phyloP scores from a whole-genome alignment of 2,329 filamentous ascomycete genomes.

The Penicillium hesseltinei region DNA sequence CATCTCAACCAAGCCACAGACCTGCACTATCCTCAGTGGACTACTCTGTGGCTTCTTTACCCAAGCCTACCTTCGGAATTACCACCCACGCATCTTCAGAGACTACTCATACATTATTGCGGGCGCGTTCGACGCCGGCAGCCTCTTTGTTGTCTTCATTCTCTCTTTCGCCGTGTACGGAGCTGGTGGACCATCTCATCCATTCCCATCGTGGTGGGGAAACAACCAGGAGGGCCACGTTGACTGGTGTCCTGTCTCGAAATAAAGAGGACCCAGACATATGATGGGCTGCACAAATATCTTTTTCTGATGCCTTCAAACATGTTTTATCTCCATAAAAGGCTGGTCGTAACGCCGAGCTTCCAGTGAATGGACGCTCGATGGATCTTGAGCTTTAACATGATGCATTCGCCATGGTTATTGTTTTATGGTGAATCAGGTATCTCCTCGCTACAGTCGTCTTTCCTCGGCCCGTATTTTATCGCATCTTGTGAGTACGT shows the following conservation, averaged over 20 bases:
- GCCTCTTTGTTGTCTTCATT: conserved; percentile 51
- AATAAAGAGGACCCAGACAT: conserved; percentile 19
- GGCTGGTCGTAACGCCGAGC: not conserved
- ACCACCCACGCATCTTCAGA: conserved; percentile 52
- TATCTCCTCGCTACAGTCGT: not conserved
- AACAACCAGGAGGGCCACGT: conserved; percentile 52
- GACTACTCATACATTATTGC: conserved; percentile 56
- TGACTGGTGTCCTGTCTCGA: conserved; percentile 47
- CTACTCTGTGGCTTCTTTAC: conserved; percentile 46
- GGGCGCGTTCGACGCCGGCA: conserved; percentile 53
- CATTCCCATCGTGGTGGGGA: conserved; percentile 57
- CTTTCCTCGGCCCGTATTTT: not conserved
- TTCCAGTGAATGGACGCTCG: not conserved
- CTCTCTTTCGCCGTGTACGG: conserved; percentile 58
- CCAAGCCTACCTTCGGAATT: conserved; percentile 56
- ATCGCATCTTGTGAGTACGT: not conserved
- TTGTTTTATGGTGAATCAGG: not conserved
- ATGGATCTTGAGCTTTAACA: not conserved
- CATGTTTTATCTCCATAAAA: not conserved
- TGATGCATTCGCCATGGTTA: not conserved
- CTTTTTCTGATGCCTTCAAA: not conserved
- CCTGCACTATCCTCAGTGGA: conserved; percentile 53
- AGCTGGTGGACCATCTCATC: conserved; percentile 44
- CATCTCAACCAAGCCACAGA: conserved; percentile 54
- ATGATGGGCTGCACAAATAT: not conserved